Evolutionary conservation across 1,139 yeast species (phyloP), one percentile per base, ranked within the genome.

Genomic region (Saccharomyces hybrid): DNA sequence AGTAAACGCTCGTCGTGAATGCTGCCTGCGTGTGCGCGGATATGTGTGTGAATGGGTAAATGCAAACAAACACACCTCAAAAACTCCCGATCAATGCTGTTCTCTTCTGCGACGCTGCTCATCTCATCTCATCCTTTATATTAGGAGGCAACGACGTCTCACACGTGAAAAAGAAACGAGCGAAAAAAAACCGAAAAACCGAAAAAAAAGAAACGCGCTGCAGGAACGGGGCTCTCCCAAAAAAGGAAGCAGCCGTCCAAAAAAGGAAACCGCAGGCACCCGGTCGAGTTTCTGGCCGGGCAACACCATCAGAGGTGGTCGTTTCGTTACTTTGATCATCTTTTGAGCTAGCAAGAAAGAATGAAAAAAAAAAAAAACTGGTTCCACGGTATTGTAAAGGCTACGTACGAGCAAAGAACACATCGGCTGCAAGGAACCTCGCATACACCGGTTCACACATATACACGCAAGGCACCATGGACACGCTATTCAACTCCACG

Each of bases 401-500:
- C 42, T 8, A 16, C 23, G 23, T 8, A 16, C 23, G 23, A 19
- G 23, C 4, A 19, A 19, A 3, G 4, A 19, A 19, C 4, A 3
- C 23, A 0, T 19, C 23, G 23, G 23, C 23, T 19, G 23, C 23
- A 19, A 19, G 23, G 4, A 16, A 38, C 5, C 13, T 8, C 19
- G 23, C 23, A 19, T 19, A 19, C 23, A 19, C 23, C 23, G 23
- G 23, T 3, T 19, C 23, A 19, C 23, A 19, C 23, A 19, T 19
- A 19, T 19, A 19, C 23, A 19, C 23, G 23, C 23, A 19, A 3
- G 23, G 23, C 23, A 26, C n/a, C 14, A 68, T 67, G 71, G 69
- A 68, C 54, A 59, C 69, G 0, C 41, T 68, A 28, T 66, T 68
- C 50, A 67, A 65, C 56, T 61, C 66, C 6, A 69, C 72, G 4